Evolutionary conservation across 208 protist species (phyloP).

Genomic region (Trypanosoma lewisi): DNA sequence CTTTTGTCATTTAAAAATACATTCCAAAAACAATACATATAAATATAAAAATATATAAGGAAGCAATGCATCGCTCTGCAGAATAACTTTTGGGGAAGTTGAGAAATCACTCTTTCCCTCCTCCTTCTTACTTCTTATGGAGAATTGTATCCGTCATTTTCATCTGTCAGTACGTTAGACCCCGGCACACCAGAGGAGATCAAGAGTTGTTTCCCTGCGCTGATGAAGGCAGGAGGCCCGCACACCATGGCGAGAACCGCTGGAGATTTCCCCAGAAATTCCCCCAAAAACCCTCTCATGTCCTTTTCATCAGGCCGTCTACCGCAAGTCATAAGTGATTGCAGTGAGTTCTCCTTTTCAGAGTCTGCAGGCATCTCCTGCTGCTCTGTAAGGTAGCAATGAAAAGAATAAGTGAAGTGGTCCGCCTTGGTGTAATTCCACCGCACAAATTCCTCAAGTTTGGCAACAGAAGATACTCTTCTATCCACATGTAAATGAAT

Average conservation of each 20-base stretch:
- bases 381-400: slow-evolving; percentile 35
- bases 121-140: background rate
- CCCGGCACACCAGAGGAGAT: slow-evolving; percentile 49
- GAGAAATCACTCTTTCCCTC: background rate
- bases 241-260: slow-evolving; percentile 67
- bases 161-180: slow-evolving; percentile 62
- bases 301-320: slow-evolving; percentile 33
- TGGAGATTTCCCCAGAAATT: slow-evolving; percentile 30
- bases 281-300: slow-evolving; percentile 31
- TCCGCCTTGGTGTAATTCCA: slow-evolving; percentile 31
- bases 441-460: slow-evolving; percentile 39
- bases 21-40: no score
- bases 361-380: background rate
- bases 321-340: slow-evolving; percentile 31
- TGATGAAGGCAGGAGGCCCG: slow-evolving; percentile 58
- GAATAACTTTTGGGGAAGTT: no score
- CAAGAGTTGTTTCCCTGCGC: slow-evolving; percentile 35
- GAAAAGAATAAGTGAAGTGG: slow-evolving; percentile 25
- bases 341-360: slow-evolving; percentile 1
- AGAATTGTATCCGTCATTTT: slow-evolving; percentile 5
- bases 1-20: no score
- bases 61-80: no score
- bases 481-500: slow-evolving; percentile 80
- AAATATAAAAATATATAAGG: no score
- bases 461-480: slow-evolving; percentile 42